These are phyloP conservation scores for Areca catechu DNA, from an alignment of 176 grass and related monocot genomes.

Conservation along the genomic window DNA sequence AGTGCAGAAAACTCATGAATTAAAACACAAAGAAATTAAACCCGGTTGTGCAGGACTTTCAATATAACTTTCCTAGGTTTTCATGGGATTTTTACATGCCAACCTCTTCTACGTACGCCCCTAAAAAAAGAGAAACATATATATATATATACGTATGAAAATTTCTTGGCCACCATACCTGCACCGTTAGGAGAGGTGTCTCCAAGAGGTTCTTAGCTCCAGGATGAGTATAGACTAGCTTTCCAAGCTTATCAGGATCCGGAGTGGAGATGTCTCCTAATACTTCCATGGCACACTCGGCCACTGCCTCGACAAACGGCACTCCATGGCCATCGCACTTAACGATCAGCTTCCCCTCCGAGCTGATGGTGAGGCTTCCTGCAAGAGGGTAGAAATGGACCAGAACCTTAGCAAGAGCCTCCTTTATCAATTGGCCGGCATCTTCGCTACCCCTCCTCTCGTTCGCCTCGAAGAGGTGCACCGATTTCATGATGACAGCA, in stretches of 20 bases:
- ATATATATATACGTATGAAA: not conserved
- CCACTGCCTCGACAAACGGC: slow-evolving; percentile 36
- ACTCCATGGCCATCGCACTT: slow-evolving; percentile 34
- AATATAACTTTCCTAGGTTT: too few relatives aligned
- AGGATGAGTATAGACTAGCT: slow-evolving; percentile 30
- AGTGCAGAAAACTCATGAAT: too few relatives aligned
- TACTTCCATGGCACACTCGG: slow-evolving; percentile 20
- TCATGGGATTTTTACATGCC: too few relatives aligned
- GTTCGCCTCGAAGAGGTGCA: slow-evolving; percentile 37
- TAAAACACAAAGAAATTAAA: too few relatives aligned
- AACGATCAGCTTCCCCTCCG: slow-evolving; percentile 38
- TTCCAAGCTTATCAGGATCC: slow-evolving; percentile 11
- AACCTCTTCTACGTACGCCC: too few relatives aligned
- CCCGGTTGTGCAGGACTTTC: too few relatives aligned
- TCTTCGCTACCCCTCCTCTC: not conserved
- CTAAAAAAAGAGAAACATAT: too few relatives aligned
- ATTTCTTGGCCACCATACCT: slow-evolving; percentile 7
- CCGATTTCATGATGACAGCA: slow-evolving; percentile 44
- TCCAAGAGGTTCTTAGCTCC: slow-evolving; percentile 10
- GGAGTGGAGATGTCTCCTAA: slow-evolving; percentile 24
- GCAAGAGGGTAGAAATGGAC: slow-evolving; percentile 39
- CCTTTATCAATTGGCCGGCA: slow-evolving; percentile 18
- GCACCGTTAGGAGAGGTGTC: slow-evolving; percentile 33
- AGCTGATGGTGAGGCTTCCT: slow-evolving; percentile 25
- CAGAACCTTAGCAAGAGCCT: slow-evolving; percentile 40